phyloP scores from a whole-genome alignment of 352 stramenopile genomes.

The Plasmopara halstedii region DNA sequence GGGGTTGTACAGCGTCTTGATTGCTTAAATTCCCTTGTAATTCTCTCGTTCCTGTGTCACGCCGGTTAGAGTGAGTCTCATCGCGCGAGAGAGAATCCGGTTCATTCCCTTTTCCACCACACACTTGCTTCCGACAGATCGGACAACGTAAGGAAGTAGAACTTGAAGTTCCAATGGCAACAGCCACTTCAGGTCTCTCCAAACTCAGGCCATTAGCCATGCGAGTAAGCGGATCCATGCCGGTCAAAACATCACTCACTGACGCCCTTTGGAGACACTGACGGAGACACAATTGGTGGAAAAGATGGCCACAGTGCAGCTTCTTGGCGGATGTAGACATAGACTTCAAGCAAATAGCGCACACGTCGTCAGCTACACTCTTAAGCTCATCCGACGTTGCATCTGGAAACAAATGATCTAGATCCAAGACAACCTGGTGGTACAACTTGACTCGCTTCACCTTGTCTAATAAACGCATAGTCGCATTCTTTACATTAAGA shows the following conservation, averaged over 20 bases:
- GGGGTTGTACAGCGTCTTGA: slow-evolving; percentile 9
- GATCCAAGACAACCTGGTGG: slow-evolving; percentile 59
- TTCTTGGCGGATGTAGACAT: slow-evolving; percentile 70
- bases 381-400: slow-evolving; percentile 46
- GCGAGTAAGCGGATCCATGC: slow-evolving; percentile 20
- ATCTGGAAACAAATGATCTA: slow-evolving; percentile 57
- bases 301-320: slow-evolving; percentile 61
- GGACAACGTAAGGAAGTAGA: slow-evolving; percentile 43
- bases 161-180: slow-evolving; percentile 1
- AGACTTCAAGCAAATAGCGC: slow-evolving; percentile 68
- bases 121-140: slow-evolving; percentile 57
- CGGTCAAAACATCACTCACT: slow-evolving; percentile 45
- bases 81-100: slow-evolving; percentile 1
- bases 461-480: slow-evolving; percentile 55
- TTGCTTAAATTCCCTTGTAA: not conserved
- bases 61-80: slow-evolving; percentile 2
- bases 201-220: slow-evolving; percentile 30
- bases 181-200: slow-evolving; percentile 11
- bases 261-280: slow-evolving; percentile 70
- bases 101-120: slow-evolving; percentile 25
- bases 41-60: slow-evolving; percentile 12
- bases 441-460: slow-evolving; percentile 60
- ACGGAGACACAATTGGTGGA: slow-evolving; percentile 63
- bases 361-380: slow-evolving; percentile 62
- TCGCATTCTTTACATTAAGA: slow-evolving; percentile 77